Percentiles rank a stretch among this genome's conserved stretches.
phyloP scores from a whole-genome alignment of 768 basidiomycete species.

The Boletus vermiculosoides region DNA sequence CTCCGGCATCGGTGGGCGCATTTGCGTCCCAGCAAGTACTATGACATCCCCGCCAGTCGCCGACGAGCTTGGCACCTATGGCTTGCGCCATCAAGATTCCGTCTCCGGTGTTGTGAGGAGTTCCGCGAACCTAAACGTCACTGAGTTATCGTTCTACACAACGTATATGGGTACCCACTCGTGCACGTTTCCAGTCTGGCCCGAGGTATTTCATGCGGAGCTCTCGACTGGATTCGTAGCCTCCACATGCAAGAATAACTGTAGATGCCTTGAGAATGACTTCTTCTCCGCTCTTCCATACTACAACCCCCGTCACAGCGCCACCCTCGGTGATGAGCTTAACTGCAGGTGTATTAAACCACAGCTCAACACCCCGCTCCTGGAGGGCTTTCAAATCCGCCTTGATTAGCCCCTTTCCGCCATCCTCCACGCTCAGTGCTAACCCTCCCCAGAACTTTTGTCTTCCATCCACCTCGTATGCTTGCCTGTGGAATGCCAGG shows the following conservation, averaged over 20 bases:
- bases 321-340: slow-evolving; percentile 34
- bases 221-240: slow-evolving; percentile 58
- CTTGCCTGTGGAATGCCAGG: slow-evolving; percentile 64
- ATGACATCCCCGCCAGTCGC: slow-evolving; percentile 73
- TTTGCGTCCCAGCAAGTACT: slow-evolving; percentile 72
- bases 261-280: slow-evolving; percentile 40
- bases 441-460: slow-evolving; percentile 73
- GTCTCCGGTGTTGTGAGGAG: slow-evolving; percentile 71
- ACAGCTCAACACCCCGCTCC: slow-evolving; percentile 50
- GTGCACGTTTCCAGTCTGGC: slow-evolving; percentile 55
- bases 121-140: slow-evolving; percentile 55
- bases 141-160: background rate
- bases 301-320: slow-evolving; percentile 46
- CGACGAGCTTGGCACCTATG: slow-evolving; percentile 52
- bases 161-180: slow-evolving; percentile 34
- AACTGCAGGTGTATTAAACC: slow-evolving; percentile 54
- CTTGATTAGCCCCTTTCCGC: slow-evolving; percentile 65
- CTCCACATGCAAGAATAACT: slow-evolving; percentile 64
- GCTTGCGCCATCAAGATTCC: slow-evolving; percentile 52
- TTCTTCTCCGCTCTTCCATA: slow-evolving; percentile 38
- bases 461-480: slow-evolving; percentile 60
- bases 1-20: slow-evolving; percentile 48
- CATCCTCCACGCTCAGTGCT: slow-evolving; percentile 58
- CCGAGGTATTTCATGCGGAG: slow-evolving; percentile 57
- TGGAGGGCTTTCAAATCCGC: slow-evolving; percentile 52